A percentile compares a stretch with the other conserved stretches of the same genome.
Evolutionary conservation across 208 protist genomes (phyloP).

Genomic region (Wallacemonas sp.): DNA sequence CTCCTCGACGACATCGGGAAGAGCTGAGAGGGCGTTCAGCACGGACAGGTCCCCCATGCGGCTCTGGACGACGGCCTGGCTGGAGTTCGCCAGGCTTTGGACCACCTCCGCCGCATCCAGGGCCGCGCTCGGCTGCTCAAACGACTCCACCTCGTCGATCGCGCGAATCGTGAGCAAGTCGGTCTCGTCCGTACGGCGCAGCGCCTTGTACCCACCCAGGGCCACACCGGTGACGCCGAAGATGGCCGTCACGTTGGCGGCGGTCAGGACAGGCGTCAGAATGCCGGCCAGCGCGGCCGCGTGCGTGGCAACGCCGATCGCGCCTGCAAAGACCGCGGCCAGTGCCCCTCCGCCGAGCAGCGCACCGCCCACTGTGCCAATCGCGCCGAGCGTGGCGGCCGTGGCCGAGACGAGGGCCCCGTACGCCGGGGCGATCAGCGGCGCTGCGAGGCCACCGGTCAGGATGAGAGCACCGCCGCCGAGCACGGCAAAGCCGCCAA

Average conservation of each 20-base stretch:
- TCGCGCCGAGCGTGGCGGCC: slow-evolving; percentile 47
- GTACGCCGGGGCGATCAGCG: slow-evolving; percentile 66
- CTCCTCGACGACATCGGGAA: slow-evolving; percentile 50
- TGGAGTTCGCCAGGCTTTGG: slow-evolving; percentile 19
- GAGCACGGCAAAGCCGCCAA: slow-evolving; percentile 73
- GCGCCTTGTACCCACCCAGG: slow-evolving; percentile 74
- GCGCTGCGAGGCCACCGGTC: slow-evolving; percentile 76
- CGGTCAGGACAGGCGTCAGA: slow-evolving; percentile 68
- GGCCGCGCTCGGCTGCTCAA: slow-evolving; percentile 25
- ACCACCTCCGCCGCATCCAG: slow-evolving; percentile 24
- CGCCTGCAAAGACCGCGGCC: slow-evolving; percentile 44
- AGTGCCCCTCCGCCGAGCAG: slow-evolving; percentile 56
- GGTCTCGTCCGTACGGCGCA: slow-evolving; percentile 65
- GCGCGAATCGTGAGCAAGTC: slow-evolving; percentile 68
- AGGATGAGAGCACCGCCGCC: slow-evolving; percentile 63
- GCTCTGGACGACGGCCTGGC: slow-evolving; percentile 21
- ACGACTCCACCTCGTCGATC: slow-evolving; percentile 66
- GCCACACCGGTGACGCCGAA: slow-evolving; percentile 73
- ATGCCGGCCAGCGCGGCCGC: slow-evolving; percentile 60
- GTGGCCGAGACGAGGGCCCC: slow-evolving; percentile 48
- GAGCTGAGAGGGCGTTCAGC: slow-evolving; percentile 1
- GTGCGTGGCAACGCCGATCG: slow-evolving; percentile 73
- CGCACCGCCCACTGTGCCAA: slow-evolving; percentile 54
- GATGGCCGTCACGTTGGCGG: slow-evolving; percentile 66
- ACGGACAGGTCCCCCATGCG: slow-evolving; percentile 29